Evolutionary conservation across 2,329 filamentous ascomycete species (phyloP), one percentile per base, ranked within the genome.

Genomic region (Talaromyces rugulosus): DNA sequence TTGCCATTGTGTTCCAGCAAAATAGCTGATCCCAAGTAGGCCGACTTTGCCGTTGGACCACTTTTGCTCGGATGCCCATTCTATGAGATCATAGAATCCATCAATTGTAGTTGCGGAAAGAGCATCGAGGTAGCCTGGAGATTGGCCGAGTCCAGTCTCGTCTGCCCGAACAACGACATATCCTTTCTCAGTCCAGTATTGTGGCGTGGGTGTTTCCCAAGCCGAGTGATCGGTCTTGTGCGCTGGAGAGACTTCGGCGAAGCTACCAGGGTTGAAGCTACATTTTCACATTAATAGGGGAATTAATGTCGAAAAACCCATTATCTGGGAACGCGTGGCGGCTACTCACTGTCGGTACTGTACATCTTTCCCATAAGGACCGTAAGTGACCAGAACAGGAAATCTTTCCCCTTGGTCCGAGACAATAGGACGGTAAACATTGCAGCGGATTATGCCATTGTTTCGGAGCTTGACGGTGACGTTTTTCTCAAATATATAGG

Each of bases 181-280:
- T 9, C 81, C 83, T 28, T 83, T 72, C 1, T 65, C 62, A 0
- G 83, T 85, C 84, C 84, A 87, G 71, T 78, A 87, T 2, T 72
- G 77, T 0, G 84, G 84, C 53, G 85, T 83, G 0, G 84, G 84
- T 0, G 83, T 86, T 69, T 86, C 84, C 84, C 84, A 87, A 3
- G 82, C 80, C 0, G 83, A 84, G 68, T 86, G 82, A 7, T 73
- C 71, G 0, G 82, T 84, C 23, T 78, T 77, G 65, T 87, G 84
- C 63, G 81, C 77, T 0, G 81, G 78, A 61, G 84, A 84, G 5
- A 86, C 80, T 63, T 86, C 80, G 50, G 69, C 66, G 74, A 73
- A 86, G 1, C 82, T 84, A 61, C 81, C 77, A 1, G 76, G 67
- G 59, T 82, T 77, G 69, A 86, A 86, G 12, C 36, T 40, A 14